Base-by-base conservation (phyloP, 1,139 yeast species). In the Saccharomycopsis hybrid region DNA sequence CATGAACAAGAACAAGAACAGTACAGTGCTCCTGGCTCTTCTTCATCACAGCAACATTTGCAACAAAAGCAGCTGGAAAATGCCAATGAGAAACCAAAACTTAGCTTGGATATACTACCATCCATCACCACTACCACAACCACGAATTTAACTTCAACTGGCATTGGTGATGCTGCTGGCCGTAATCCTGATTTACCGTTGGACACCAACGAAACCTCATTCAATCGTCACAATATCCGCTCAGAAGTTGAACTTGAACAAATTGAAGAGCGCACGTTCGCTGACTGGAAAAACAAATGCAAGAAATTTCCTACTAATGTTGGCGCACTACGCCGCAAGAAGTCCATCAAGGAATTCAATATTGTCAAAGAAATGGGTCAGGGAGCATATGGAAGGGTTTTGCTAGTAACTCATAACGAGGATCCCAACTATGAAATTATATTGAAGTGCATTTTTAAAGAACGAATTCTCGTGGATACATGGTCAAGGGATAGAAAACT, bases 371-470 rank as follows among this genome's bases (percentile, higher is more conserved):
- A 82, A 55, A 78, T 92, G 81, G 98, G 98, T 1, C 95, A 86
- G 64, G 98, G 98, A 42, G 97, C 97, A 0, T 92, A 90, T 61
- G 97, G 97, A 13, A 86, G 87, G 61, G 98, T 92, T 27, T 81
- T 85, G 25, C 71, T 89, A 36, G 96, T 89, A 7, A 77, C 77
- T 61, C 86, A 85, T 60, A 78, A 76, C 44, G 72, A 74, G 28
- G 89, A 82, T 56, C 75, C 78, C 0, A 66, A 67, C 8, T 83
- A 86, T 61, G 77, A 74, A 54, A 82, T 89, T 38, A 89, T 90
- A 11, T 77, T 92, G 56, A 92, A 92, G 65, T 82, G 95, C 59
- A 92, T 92, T 45, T 86, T 87, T 61, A 92, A 92, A 62, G 96
- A 89, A 58, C 77, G 96, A 50, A 92, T 92, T 58, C 71, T 92